Conservation (phyloP, 2,329 filamentous ascomycete species). For the Epichloe scottii region DNA sequence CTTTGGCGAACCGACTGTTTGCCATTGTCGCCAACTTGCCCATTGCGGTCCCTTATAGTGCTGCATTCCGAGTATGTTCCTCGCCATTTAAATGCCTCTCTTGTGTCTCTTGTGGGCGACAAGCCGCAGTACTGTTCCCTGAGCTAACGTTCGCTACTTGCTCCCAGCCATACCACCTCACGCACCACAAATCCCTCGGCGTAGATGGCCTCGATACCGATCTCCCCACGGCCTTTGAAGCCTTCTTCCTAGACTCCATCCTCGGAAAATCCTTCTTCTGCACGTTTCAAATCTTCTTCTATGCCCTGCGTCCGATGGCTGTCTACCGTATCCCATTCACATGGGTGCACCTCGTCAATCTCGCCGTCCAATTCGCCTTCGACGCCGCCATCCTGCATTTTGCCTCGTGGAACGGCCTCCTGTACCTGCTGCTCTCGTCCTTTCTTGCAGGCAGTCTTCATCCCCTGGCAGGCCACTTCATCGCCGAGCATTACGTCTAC, state of each 20-base stretch:
- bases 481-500: conserved; percentile 91
- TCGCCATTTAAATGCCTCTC: not conserved
- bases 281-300: conserved; percentile 99
- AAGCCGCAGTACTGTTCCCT: not conserved
- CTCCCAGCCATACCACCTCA: conserved; percentile 79
- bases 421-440: conserved; percentile 77
- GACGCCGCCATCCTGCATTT: conserved; percentile 55
- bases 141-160: not conserved
- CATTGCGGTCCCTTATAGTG: conserved; percentile 91
- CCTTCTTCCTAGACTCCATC: conserved; percentile 85
- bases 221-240: conserved; percentile 83
- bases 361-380: conserved; percentile 64
- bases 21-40: conserved; percentile 92
- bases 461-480: conserved; percentile 93
- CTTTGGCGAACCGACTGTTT: conserved; percentile 68
- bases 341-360: conserved; percentile 70
- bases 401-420: conserved; percentile 51
- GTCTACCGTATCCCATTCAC: conserved; percentile 85
- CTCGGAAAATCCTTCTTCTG: conserved; percentile 97
- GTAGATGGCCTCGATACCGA: conserved; percentile 95
- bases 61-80: conserved; percentile 70
- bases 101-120: too few relatives aligned
- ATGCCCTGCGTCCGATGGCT: conserved; percentile 90
- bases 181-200: conserved; percentile 96
- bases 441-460: conserved; percentile 92